Conservation (phyloP, 352 stramenopile species). For the Phytophthora tubulina region DNA sequence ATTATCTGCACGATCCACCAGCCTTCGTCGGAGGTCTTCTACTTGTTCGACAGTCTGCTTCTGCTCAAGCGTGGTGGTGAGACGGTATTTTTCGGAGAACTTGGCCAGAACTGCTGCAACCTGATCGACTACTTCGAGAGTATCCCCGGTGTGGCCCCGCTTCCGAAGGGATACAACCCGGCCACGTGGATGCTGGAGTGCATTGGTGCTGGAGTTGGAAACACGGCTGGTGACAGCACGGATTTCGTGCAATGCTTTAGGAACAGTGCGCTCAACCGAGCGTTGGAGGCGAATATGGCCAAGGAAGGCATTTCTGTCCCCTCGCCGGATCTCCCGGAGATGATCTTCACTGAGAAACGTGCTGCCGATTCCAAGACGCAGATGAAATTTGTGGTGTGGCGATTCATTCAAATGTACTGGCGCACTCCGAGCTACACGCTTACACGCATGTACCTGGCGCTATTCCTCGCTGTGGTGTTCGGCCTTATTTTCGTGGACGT, state of each 20-base stretch:
- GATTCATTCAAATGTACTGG: constrained; percentile 54
- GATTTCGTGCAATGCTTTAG: constrained; percentile 41
- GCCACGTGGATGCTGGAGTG: constrained; percentile 47
- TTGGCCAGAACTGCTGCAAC: constrained; percentile 40
- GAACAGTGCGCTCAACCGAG: constrained; percentile 19
- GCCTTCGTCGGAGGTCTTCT: constrained; percentile 82
- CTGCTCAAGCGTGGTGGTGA: constrained; percentile 60
- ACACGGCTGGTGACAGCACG: neutral
- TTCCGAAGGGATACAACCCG: constrained; percentile 52
- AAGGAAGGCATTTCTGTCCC: constrained; percentile 39
- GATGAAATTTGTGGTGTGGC: constrained; percentile 41
- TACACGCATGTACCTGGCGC: constrained; percentile 62
- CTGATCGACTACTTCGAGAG: constrained; percentile 56
- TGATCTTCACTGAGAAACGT: constrained; percentile 42
- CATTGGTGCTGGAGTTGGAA: constrained; percentile 55
- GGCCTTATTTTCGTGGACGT: constrained; percentile 64
- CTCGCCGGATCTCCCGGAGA: constrained; percentile 33
- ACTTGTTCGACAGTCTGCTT: constrained; percentile 81
- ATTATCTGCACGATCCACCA: constrained; percentile 93
- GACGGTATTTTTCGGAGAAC: constrained; percentile 50
- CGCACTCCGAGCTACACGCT: constrained; percentile 78
- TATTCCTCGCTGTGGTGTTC: constrained; percentile 80
- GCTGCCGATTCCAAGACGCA: constrained; percentile 33
- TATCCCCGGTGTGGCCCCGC: constrained; percentile 19
- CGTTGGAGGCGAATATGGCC: constrained; percentile 16